phyloP scores from a whole-genome alignment of 495 filamentous ascomycete genomes.

The Pyrenula aspistea region DNA sequence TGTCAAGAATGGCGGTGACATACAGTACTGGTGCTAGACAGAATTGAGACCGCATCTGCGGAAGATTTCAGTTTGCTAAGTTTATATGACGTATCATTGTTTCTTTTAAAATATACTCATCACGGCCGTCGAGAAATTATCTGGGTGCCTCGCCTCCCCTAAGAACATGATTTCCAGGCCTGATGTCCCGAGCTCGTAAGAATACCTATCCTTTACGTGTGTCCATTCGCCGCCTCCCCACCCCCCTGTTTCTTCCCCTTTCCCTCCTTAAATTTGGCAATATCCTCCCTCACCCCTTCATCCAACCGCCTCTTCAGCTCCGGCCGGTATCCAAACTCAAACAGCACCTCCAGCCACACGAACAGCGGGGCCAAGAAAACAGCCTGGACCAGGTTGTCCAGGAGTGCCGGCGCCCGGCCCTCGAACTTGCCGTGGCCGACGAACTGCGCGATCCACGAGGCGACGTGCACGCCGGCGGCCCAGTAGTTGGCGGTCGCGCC shows the following conservation, averaged over 20 bases:
- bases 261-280: conserved; percentile 26
- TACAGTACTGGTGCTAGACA: too few relatives aligned
- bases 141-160: too few relatives aligned
- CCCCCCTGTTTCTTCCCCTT: not conserved
- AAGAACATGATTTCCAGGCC: too few relatives aligned
- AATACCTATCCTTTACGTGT: not conserved
- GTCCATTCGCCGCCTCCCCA: not conserved
- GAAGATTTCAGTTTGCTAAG: too few relatives aligned
- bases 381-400: conserved; percentile 87
- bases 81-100: too few relatives aligned
- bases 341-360: conserved; percentile 92
- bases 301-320: conserved; percentile 73
- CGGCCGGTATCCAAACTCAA: conserved; percentile 79
- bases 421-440: conserved; percentile 86
- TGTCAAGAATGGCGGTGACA: too few relatives aligned
- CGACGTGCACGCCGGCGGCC: conserved; percentile 52
- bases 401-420: conserved; percentile 70
- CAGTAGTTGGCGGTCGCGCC: conserved; percentile 55
- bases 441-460: conserved; percentile 83
- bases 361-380: conserved; percentile 95
- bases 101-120: too few relatives aligned
- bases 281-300: conserved; percentile 57
- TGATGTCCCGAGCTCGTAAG: too few relatives aligned
- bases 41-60: too few relatives aligned
- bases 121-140: too few relatives aligned